A percentile compares a stretch with the other conserved stretches of the same genome.
These are phyloP conservation scores for Monosporascus sp. DNA, from an alignment of 2,329 filamentous ascomycete species.

Conservation along the genomic window DNA sequence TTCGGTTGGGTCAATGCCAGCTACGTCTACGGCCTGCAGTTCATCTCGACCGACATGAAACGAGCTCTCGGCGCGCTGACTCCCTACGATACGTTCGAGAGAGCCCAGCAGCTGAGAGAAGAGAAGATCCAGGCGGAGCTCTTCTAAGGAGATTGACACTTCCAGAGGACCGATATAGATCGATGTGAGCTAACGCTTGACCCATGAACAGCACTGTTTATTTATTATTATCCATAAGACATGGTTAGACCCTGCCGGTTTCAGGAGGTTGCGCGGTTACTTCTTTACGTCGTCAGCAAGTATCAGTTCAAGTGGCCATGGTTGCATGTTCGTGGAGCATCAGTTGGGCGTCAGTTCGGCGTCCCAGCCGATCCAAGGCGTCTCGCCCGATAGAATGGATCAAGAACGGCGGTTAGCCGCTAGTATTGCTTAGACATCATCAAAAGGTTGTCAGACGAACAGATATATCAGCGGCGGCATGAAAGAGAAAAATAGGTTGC, in stretches of 20 bases:
- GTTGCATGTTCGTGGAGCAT: neutral
- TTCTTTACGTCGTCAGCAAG: neutral
- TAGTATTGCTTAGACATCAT: neutral
- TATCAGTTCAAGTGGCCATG: neutral
- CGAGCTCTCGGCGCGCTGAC: conserved; percentile 84
- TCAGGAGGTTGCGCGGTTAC: neutral
- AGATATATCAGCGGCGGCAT: neutral
- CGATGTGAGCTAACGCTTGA: too few relatives aligned
- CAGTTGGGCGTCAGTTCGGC: neutral
- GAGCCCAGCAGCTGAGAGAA: conserved; percentile 54
- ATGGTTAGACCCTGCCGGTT: too few relatives aligned
- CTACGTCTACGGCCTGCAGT: conserved; percentile 87
- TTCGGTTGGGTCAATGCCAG: conserved; percentile 99
- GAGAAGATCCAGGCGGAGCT: conserved; percentile 41
- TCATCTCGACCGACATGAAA: conserved; percentile 83
- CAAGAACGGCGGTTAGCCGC: neutral
- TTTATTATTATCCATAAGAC: too few relatives aligned
- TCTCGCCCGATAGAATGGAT: neutral
- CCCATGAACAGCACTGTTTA: too few relatives aligned
- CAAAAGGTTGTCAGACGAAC: neutral
- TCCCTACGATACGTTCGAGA: conserved; percentile 75
- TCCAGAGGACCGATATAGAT: neutral
- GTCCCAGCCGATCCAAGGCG: neutral
- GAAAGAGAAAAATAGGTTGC: neutral
- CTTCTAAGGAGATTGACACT: conserved; percentile 5